Evolutionary conservation across 2,329 filamentous ascomycete genomes (phyloP), one percentile per base, ranked within the genome.

Genomic region (Ceratocystis ficicola): DNA sequence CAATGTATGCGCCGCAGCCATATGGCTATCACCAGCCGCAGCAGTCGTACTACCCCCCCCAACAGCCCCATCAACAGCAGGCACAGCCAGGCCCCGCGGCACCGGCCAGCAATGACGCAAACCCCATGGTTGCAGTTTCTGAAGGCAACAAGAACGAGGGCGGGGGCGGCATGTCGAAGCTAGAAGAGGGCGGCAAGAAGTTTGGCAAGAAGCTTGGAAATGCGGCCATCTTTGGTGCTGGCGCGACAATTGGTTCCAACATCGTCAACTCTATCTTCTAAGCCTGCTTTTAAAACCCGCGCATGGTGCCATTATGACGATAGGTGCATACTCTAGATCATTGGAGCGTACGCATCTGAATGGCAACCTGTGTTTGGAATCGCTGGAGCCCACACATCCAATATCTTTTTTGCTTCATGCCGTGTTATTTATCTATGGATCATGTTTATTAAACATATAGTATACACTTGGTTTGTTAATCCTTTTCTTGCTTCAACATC

Each of bases 201-300:
- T 89, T 96, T 76, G 92, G 93, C 70, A 95, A 95, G 84, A 97
- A 96, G 60, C 71, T 79, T 57, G 93, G 93, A 5, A 86, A 86
- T 71, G 81, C 82, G 57, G 90, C 91, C 32, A 90, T 96, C 70
- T 95, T 95, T 72, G 93, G 93, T 75, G 93, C 93, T 61, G 92
- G 93, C 75, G 92, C 93, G 62, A 94, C 90, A 1, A 87, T 96
- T 69, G 92, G 92, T 73, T 84, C 87, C 70, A 94, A 95, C 73
- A 85, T 96, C 73, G 90, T 96, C 70, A 94, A 95, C 76, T 85
- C 87, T 69, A 95, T 95, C 71, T 94, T 96, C 75, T 95, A 85
- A 72, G n/a, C 12, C 17, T 17, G 28, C 55, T 30, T 5, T 15
- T 2, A 15, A 28, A 36, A 8, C 32, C 32, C 15, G n/a, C 20